Evolutionary conservation across 148 eudicot genomes (phyloP).

Genomic region (Pharnaceum exiguum): DNA sequence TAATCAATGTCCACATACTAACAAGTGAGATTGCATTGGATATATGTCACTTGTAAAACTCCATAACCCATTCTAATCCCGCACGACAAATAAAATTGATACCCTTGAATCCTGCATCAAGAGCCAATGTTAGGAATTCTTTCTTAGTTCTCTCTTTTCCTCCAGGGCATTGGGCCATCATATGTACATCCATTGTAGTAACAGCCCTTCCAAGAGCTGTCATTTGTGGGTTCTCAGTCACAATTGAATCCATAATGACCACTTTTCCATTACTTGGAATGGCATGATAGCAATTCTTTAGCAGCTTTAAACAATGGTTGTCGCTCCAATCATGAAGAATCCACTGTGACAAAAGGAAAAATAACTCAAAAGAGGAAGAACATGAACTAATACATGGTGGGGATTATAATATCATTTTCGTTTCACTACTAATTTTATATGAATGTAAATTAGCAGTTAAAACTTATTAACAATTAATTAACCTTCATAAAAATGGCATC

Average conservation of each 20-base stretch:
- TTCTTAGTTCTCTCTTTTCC: neutral
- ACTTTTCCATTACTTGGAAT: constrained; percentile 38
- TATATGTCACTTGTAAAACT: neutral
- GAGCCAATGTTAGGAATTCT: neutral
- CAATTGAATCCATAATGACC: constrained; percentile 30
- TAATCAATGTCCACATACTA: too few species aligned
- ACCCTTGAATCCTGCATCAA: neutral
- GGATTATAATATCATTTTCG: too few species aligned
- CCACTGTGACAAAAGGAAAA: too few species aligned
- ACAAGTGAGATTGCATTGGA: too few species aligned
- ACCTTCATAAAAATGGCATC: constrained; percentile 34
- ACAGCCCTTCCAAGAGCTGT: constrained; percentile 14
- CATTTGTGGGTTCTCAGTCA: constrained; percentile 30
- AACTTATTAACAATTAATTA: too few species aligned
- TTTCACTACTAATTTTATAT: too few species aligned
- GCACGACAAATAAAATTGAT: neutral
- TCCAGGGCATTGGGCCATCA: too few species aligned
- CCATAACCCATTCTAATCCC: neutral
- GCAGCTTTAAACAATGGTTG: constrained; percentile 29
- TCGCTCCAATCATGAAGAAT: constrained; percentile 47
- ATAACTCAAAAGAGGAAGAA: too few species aligned
- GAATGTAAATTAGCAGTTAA: too few species aligned
- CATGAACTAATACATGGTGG: too few species aligned
- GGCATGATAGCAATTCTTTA: constrained; percentile 36
- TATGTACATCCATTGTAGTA: constrained; percentile 21